Conservation (phyloP, 1,284 basidiomycete species). For the Lentinula novae-zelandiae region DNA sequence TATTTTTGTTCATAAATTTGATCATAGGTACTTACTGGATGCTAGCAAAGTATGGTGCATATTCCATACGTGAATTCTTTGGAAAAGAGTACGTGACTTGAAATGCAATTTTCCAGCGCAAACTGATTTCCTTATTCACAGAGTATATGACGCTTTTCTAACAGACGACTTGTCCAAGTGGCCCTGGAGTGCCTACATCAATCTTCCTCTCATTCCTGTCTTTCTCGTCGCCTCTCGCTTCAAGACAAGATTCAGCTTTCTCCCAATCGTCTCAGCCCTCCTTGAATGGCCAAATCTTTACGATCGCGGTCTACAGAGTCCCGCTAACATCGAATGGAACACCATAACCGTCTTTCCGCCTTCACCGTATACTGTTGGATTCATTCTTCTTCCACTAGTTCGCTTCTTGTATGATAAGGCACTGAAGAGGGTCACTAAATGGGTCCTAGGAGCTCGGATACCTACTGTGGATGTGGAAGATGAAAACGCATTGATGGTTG, state of each 20-base stretch:
- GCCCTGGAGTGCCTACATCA: constrained; percentile 68
- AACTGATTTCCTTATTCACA: constrained; percentile 19
- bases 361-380: constrained; percentile 49
- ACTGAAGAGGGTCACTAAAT: constrained; percentile 39
- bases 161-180: constrained; percentile 63
- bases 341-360: constrained; percentile 50
- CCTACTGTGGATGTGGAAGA: constrained; percentile 13
- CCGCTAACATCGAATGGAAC: neutral
- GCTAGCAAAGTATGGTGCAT: constrained; percentile 66
- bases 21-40: constrained; percentile 56
- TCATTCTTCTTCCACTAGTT: constrained; percentile 50
- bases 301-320: neutral
- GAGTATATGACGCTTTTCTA: constrained; percentile 58
- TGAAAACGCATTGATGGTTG: constrained; percentile 11
- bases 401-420: constrained; percentile 42
- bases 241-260: constrained; percentile 35
- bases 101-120: neutral
- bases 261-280: constrained; percentile 49
- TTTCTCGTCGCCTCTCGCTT: constrained; percentile 51
- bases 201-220: constrained; percentile 62
- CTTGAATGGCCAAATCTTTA: constrained; percentile 47
- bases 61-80: constrained; percentile 65
- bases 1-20: neutral
- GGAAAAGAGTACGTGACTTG: constrained; percentile 53
- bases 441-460: constrained; percentile 37